phyloP scores from a whole-genome alignment of 2,329 filamentous ascomycete genomes.

The Onygena corvina region DNA sequence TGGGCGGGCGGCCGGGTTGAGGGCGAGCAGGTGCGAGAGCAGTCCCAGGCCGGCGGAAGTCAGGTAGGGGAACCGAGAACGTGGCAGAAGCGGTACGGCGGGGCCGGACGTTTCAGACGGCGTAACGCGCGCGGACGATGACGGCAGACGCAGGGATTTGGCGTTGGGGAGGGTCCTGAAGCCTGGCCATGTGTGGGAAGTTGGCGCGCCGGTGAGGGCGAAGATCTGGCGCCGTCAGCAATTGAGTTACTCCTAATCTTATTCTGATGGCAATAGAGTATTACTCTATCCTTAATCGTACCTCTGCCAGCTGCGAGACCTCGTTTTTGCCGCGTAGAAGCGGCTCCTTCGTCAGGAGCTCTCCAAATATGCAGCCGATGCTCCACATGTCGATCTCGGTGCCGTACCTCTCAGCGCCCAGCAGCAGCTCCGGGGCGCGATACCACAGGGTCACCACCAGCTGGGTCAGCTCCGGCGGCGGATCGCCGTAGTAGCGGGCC shows the following conservation, averaged over 20 bases:
- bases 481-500: conserved; percentile 77
- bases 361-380: conserved; percentile 88
- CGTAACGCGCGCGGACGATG: conserved; percentile 27
- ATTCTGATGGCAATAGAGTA: background rate
- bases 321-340: conserved; percentile 83
- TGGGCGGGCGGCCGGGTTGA: conserved; percentile 63
- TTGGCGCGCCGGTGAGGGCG: conserved; percentile 74
- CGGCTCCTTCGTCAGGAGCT: conserved; percentile 72
- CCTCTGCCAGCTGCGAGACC: conserved; percentile 70
- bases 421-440: conserved; percentile 75
- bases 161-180: conserved; percentile 84
- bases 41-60: conserved; percentile 62
- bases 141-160: conserved; percentile 59
- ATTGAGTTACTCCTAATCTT: conserved; percentile 5
- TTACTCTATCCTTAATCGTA: conserved; percentile 20
- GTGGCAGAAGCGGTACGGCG: conserved; percentile 44
- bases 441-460: conserved; percentile 98
- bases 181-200: conserved; percentile 67
- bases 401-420: conserved; percentile 66
- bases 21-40: conserved; percentile 55
- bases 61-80: conserved; percentile 68
- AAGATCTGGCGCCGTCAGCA: conserved; percentile 49
- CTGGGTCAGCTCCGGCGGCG: conserved; percentile 67
- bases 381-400: conserved; percentile 86
- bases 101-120: conserved; percentile 16